A percentile compares a stretch with the other conserved stretches of the same genome.
Conservation (phyloP, 2,329 filamentous ascomycete genomes). For the Cladorrhinum sp. region DNA sequence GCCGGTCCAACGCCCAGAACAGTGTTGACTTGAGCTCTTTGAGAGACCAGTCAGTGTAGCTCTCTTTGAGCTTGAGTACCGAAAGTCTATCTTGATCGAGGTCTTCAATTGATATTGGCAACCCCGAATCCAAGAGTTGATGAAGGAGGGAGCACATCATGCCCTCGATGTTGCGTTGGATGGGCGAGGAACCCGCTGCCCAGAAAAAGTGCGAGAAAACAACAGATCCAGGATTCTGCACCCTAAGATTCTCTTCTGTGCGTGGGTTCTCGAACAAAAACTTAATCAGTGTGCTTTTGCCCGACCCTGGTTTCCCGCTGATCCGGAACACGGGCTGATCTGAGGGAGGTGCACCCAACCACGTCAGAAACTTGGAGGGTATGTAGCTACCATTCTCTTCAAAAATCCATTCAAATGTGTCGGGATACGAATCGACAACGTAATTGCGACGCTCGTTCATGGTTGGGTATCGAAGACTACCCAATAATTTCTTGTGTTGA, state of each 20-base stretch:
- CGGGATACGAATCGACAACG: background rate
- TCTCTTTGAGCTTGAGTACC: background rate
- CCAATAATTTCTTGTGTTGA: too few relatives aligned
- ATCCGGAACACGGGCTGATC: slow-evolving; percentile 8
- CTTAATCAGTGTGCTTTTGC: slow-evolving; percentile 29
- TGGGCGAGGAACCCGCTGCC: slow-evolving; percentile 20
- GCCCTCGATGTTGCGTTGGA: slow-evolving; percentile 21
- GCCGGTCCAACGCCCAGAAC: background rate
- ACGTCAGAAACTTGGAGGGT: background rate
- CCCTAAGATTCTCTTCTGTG: slow-evolving; percentile 11
- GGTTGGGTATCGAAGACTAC: background rate
- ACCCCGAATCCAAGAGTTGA: background rate
- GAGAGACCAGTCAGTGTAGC: background rate
- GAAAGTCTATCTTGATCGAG: background rate
- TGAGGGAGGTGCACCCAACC: slow-evolving; percentile 6
- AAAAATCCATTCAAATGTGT: background rate
- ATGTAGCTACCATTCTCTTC: background rate
- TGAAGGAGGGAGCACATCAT: slow-evolving; percentile 22
- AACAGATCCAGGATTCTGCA: slow-evolving; percentile 13
- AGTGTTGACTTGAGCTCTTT: background rate
- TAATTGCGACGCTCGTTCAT: background rate
- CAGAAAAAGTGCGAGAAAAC: slow-evolving; percentile 26
- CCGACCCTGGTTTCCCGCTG: slow-evolving; percentile 27
- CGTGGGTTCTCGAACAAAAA: slow-evolving; percentile 17
- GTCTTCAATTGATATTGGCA: background rate